Evolutionary conservation across 805 yeast species (phyloP).

Genomic region (Candida methanosorbosa): DNA sequence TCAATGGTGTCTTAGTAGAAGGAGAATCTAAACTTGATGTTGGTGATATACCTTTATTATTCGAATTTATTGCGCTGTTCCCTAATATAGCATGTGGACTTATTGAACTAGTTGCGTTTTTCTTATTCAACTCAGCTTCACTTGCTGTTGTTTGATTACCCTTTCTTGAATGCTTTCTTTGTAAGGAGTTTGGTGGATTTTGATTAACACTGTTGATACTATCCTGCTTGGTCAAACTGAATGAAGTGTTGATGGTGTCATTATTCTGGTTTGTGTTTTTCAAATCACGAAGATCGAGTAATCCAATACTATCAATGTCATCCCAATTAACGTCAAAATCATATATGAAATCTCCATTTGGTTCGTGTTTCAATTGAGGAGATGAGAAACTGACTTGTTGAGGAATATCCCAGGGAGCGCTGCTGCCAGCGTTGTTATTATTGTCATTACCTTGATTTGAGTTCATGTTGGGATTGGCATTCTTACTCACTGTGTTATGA

Average conservation of each 20-base stretch:
- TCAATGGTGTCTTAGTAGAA: too few species aligned
- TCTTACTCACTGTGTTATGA: not conserved
- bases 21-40: too few species aligned
- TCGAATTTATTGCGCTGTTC: too few species aligned
- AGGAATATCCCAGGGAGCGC: too few species aligned
- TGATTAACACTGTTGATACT: not conserved
- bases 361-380: constrained; percentile 43
- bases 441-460: constrained; percentile 9
- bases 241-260: not conserved
- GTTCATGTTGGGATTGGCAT: constrained; percentile 2
- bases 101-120: too few species aligned
- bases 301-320: not conserved
- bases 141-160: too few species aligned
- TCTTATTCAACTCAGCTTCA: too few species aligned
- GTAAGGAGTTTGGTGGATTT: too few species aligned
- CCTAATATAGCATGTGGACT: too few species aligned
- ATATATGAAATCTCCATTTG: constrained; percentile 2
- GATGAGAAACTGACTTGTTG: constrained; percentile 74
- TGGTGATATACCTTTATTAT: too few species aligned
- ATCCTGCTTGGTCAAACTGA: not conserved
- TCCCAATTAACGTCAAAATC: not conserved
- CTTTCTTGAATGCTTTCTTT: too few species aligned
- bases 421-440: too few species aligned
- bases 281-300: not conserved
- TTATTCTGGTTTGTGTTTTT: not conserved